Percentiles rank a stretch among this genome's conserved stretches.
Conservation (phyloP, 257 asterid genomes). For the Cordia subcordata region DNA sequence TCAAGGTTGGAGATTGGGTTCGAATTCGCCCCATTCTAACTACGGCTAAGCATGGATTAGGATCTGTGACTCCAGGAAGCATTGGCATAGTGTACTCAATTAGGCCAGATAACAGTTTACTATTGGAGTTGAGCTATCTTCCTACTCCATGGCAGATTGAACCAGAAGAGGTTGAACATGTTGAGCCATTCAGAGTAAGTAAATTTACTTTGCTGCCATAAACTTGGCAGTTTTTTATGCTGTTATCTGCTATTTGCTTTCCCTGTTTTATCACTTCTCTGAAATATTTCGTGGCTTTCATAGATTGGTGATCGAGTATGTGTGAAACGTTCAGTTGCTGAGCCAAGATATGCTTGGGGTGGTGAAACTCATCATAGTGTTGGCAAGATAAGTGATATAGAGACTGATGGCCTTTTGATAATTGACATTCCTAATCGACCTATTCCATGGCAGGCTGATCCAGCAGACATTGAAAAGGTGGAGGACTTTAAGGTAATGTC, state of each 20-base stretch:
- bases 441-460: slow-evolving; percentile 99
- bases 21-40: slow-evolving; percentile 93
- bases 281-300: slow-evolving; percentile 5
- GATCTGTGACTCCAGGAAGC: slow-evolving; percentile 97
- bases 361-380: slow-evolving; percentile 99
- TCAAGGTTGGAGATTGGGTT: slow-evolving; percentile 97
- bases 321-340: slow-evolving; percentile 98
- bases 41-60: slow-evolving; percentile 93
- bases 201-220: slow-evolving; percentile 1
- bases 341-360: slow-evolving; percentile 99
- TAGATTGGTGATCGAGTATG: slow-evolving; percentile 96
- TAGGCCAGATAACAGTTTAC: slow-evolving; percentile 83
- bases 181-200: slow-evolving; percentile 92
- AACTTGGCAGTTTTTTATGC: slow-evolving; percentile 1
- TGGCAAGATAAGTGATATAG: slow-evolving; percentile 88
- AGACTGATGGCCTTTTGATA: slow-evolving; percentile 90
- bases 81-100: slow-evolving; percentile 83
- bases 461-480: slow-evolving; percentile 97
- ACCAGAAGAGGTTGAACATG: slow-evolving; percentile 99
- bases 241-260: slow-evolving; percentile 2
- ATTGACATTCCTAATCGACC: slow-evolving; percentile 85
- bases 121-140: slow-evolving; percentile 89
- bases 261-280: background rate
- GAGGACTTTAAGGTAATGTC: slow-evolving; percentile 82
- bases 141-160: slow-evolving; percentile 99